Evolutionary conservation across 441 rosid genomes (phyloP).

Genomic region (Manihot esculenta): DNA sequence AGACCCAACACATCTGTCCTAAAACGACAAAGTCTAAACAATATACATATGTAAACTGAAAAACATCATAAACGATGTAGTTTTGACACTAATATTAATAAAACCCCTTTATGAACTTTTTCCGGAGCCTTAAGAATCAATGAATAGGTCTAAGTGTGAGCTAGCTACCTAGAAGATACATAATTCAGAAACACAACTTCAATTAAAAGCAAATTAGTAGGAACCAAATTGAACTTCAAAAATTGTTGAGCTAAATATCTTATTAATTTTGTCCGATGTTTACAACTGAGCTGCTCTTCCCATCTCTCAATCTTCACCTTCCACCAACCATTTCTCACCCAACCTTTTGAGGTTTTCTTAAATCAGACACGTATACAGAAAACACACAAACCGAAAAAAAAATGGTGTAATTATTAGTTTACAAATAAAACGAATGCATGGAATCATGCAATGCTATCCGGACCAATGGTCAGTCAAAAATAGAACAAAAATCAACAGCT

Average conservation of each 20-base stretch:
- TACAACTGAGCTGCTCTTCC: constrained; percentile 14
- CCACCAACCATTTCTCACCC: background rate
- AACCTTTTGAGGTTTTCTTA: background rate
- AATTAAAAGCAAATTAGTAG: background rate
- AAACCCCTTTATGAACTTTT: no score
- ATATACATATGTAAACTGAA: no score
- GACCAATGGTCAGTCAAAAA: constrained; percentile 5
- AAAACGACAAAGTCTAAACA: no score
- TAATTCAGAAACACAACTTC: background rate
- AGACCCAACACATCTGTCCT: no score
- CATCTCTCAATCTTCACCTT: constrained; percentile 7
- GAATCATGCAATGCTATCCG: constrained; percentile 6
- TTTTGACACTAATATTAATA: no score
- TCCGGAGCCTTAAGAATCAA: no score
- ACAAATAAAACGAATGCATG: background rate
- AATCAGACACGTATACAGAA: background rate
- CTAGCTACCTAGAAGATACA: no score
- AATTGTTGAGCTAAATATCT: constrained; percentile 1
- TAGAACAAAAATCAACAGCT: constrained; percentile 31
- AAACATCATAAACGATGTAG: no score
- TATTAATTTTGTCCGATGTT: constrained; percentile 7
- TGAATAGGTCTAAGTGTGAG: no score
- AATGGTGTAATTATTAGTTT: background rate
- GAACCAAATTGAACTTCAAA: no score
- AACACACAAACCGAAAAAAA: background rate